Percentiles rank a stretch among this genome's conserved stretches.
phyloP scores from a whole-genome alignment of 75 land plant genomes.

The Cryptomeria japonica region DNA sequence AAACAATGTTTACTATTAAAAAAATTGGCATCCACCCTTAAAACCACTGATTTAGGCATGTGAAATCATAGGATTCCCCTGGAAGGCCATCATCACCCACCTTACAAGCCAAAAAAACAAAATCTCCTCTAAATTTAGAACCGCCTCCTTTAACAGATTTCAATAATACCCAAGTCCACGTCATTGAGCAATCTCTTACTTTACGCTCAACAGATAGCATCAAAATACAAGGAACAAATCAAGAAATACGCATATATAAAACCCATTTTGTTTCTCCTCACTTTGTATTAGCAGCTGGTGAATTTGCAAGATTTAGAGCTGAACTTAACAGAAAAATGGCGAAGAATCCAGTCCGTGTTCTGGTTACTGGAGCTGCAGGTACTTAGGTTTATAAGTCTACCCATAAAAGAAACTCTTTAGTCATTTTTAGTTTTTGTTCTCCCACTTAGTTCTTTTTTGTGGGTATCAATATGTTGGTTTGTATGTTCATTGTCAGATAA shows the following conservation, averaged over 20 bases:
- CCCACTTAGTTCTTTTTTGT: background rate
- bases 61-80: background rate
- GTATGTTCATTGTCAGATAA: background rate
- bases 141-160: background rate
- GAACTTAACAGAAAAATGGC: slow-evolving; percentile 39
- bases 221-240: background rate
- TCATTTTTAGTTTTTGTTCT: too few relatives aligned
- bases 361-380: slow-evolving; percentile 89
- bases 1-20: too few relatives aligned
- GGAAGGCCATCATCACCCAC: background rate
- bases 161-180: background rate
- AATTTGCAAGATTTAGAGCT: background rate
- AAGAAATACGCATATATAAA: background rate
- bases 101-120: background rate
- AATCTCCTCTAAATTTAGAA: background rate
- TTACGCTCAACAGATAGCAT: background rate
- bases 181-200: background rate
- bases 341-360: slow-evolving; percentile 74
- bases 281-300: background rate
- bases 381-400: background rate
- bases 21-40: too few relatives aligned
- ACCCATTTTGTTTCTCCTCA: background rate
- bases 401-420: background rate
- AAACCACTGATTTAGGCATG: too few relatives aligned
- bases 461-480: background rate